A percentile compares a stretch with the other conserved stretches of the same genome.
These are phyloP conservation scores for Zygosaccharomyces sapae DNA, from an alignment of 1,139 yeast species.

Conservation along the genomic window DNA sequence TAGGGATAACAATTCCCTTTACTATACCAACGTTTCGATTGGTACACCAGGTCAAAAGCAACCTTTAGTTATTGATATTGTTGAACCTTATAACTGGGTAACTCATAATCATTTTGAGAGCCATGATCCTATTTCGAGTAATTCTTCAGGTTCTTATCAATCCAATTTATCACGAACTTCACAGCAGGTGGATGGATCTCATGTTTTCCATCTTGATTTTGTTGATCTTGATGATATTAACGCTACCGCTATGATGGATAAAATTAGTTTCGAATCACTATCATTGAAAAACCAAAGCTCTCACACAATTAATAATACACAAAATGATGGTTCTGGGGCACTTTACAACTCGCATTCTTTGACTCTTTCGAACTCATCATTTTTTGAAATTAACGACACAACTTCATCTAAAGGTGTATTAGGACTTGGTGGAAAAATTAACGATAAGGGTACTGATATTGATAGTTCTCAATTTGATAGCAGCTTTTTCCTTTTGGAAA, in stretches of 20 bases:
- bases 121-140: conserved; percentile 22
- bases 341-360: conserved; percentile 11
- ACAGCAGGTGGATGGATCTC: conserved; percentile 7
- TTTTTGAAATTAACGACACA: conserved; percentile 41
- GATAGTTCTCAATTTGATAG: conserved; percentile 27
- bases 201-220: conserved; percentile 18
- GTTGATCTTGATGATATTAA: conserved; percentile 22
- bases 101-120: conserved; percentile 30
- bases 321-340: background rate
- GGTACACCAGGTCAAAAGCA: conserved; percentile 40
- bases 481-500: conserved; percentile 44
- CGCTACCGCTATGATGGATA: conserved; percentile 27
- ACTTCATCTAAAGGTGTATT: conserved; percentile 48
- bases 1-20: conserved; percentile 21
- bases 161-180: conserved; percentile 22
- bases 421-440: conserved; percentile 49
- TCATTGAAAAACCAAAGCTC: background rate
- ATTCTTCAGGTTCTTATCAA: conserved; percentile 19
- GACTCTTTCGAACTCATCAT: conserved; percentile 27
- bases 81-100: conserved; percentile 44
- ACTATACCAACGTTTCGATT: conserved; percentile 37
- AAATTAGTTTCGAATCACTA: conserved; percentile 19
- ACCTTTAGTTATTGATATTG: conserved; percentile 40
- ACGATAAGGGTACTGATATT: conserved; percentile 13
- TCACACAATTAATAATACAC: conserved; percentile 2